phyloP scores from a whole-genome alignment of 768 basidiomycete genomes.

The Nidularia sp. region DNA sequence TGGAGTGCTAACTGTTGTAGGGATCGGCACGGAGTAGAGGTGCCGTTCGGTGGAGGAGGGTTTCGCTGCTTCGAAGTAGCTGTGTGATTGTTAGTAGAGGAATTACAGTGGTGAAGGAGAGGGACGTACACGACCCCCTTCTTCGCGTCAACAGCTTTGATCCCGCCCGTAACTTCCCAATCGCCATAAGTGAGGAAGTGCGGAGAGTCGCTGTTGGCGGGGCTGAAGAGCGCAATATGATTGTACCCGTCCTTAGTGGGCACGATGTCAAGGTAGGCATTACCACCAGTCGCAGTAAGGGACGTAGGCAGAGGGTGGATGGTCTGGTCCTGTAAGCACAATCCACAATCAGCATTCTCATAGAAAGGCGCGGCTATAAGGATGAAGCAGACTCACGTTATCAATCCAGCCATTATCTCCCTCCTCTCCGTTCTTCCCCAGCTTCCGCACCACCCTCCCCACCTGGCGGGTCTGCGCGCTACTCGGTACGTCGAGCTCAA shows the following conservation, averaged over 20 bases:
- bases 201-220: conserved; percentile 64
- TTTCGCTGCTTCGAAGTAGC: conserved; percentile 86
- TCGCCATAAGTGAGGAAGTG: conserved; percentile 81
- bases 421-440: conserved; percentile 82
- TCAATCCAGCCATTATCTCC: conserved; percentile 96
- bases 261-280: conserved; percentile 88
- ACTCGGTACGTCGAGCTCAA: conserved; percentile 43
- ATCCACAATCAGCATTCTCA: not conserved
- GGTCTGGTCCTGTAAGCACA: conserved; percentile 46
- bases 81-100: conserved; percentile 26
- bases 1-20: conserved; percentile 34
- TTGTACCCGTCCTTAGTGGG: conserved; percentile 80
- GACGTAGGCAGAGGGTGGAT: conserved; percentile 52
- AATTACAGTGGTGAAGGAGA: not conserved
- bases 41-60: conserved; percentile 82
- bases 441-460: conserved; percentile 64
- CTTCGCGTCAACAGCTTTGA: conserved; percentile 66
- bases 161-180: conserved; percentile 84
- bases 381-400: not conserved
- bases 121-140: conserved; percentile 67
- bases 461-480: conserved; percentile 17
- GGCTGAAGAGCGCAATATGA: conserved; percentile 90
- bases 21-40: conserved; percentile 76
- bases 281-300: conserved; percentile 35
- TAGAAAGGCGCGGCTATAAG: not conserved